Base-by-base conservation (phyloP, 345 rosid species). In the Sonneratia alba region DNA sequence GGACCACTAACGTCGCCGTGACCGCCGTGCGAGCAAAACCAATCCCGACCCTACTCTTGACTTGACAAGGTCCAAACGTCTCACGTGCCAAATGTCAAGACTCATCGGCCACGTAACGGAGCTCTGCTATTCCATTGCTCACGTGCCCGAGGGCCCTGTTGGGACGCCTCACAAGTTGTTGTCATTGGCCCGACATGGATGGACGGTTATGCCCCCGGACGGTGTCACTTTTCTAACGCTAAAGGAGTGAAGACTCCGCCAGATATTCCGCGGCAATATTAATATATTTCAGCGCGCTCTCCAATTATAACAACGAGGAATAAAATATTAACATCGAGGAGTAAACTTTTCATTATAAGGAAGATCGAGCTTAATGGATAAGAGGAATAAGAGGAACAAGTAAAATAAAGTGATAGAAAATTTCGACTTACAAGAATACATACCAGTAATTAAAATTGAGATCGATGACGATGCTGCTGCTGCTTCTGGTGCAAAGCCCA, bases 161-260 rank as follows among this genome's bases (percentile, higher is more conserved):
- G 2, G 36, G 38, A 34, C 66, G 66, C 18, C 66, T 62, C 66
- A 62, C 37, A 14, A 62, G 19, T 32, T 70, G 51, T n/a, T 56
- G 63, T 36, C 40, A 18, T 14, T 19, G n/a, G 59, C 72, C 69
- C 68, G 59, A 34, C 36, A 0, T 3, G 1, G 21, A 34, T 47
- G 67, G 85, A 77, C 83, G 38, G 69, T n/a, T 68, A 49, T 75
- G 71, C 81, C 83, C 72, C 70, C 61, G 53, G 27, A 16, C 19
- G 42, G 37, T 51, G 18, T 36, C 66, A 4, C 34, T 53, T 24
- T 62, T 57, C 11, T 19, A 36, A 42, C 69, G 69, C 69, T 38
- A 42, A 64, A 15, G n/a, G 24, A 34, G 69, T 36, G 45, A 36
- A 36, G n/a, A 66, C 42, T 11, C 68, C 43, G 24, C 1, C 59